Conservation (phyloP, 2,329 filamentous ascomycete genomes). For the Bipolaris victoriae region DNA sequence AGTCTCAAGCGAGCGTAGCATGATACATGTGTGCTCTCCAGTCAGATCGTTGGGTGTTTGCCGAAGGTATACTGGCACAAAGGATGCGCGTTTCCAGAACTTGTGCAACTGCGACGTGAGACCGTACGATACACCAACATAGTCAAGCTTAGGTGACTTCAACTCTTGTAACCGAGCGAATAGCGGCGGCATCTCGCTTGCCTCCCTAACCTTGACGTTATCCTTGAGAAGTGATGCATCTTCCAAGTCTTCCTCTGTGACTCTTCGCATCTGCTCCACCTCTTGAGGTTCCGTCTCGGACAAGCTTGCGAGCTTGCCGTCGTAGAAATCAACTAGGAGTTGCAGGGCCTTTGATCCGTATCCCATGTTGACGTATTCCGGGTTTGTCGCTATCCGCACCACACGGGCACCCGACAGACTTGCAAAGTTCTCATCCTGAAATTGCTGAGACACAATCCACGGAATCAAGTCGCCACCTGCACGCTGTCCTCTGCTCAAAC, state of each 20-base stretch:
- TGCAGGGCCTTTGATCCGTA: conserved; percentile 90
- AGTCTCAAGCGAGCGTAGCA: conserved; percentile 78
- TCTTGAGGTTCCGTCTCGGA: conserved; percentile 71
- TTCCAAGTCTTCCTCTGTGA: conserved; percentile 82
- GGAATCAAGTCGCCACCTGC: conserved; percentile 93
- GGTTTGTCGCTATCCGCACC: conserved; percentile 94
- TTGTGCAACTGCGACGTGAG: conserved; percentile 86
- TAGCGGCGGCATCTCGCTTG: conserved; percentile 88
- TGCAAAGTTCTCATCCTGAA: conserved; percentile 96
- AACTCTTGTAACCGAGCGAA: conserved; percentile 88
- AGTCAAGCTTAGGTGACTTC: conserved; percentile 81
- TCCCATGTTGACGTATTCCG: conserved; percentile 89
- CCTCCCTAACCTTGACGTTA: conserved; percentile 87
- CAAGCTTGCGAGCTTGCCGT: conserved; percentile 86
- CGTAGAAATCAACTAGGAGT: conserved; percentile 89
- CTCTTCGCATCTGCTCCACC: conserved; percentile 70
- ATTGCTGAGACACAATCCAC: conserved; percentile 97
- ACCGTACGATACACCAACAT: conserved; percentile 94
- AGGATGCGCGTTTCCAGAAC: conserved; percentile 92
- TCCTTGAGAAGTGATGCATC: conserved; percentile 79
- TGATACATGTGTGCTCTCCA: conserved; percentile 96
- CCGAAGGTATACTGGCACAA: conserved; percentile 88
- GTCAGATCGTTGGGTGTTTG: conserved; percentile 97
- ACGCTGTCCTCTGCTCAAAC: conserved; percentile 84
- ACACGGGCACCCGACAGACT: conserved; percentile 88